Evolutionary conservation across 495 filamentous ascomycete species (phyloP).

Genomic region (Terfezia claveryi): DNA sequence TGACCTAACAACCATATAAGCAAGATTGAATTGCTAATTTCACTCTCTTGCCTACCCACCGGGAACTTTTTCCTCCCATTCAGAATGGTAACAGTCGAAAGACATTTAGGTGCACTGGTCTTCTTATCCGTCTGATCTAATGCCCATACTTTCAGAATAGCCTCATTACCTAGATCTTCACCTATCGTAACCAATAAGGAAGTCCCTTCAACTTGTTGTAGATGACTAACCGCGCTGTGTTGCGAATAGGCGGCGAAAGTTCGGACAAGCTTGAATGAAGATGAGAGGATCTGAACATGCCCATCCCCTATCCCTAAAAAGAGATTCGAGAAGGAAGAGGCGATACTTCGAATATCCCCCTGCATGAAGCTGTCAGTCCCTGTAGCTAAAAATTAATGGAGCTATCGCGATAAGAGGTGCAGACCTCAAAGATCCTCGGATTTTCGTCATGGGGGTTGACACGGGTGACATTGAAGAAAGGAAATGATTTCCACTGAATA

Average conservation of each 20-base stretch:
- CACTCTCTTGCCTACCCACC: conserved; percentile 24
- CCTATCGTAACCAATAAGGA: conserved; percentile 68
- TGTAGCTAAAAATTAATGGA: conserved; percentile 29
- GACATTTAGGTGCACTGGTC: conserved; percentile 64
- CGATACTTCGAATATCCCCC: conserved; percentile 44
- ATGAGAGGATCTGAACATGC: conserved; percentile 62
- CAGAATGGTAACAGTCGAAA: conserved; percentile 62
- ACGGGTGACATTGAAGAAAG: conserved; percentile 88
- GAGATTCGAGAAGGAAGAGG: conserved; percentile 72
- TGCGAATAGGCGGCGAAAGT: conserved; percentile 68
- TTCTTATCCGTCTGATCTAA: conserved; percentile 89
- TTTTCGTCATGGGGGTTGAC: conserved; percentile 43
- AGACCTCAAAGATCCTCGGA: conserved; percentile 37
- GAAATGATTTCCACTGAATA: conserved; percentile 90
- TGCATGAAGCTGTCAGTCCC: conserved; percentile 12
- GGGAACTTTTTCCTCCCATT: conserved; percentile 89
- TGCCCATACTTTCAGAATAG: conserved; percentile 84
- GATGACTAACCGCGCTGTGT: conserved; percentile 47
- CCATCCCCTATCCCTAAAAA: conserved; percentile 76
- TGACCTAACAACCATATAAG: background rate
- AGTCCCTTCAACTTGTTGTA: conserved; percentile 81
- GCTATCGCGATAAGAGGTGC: conserved; percentile 26
- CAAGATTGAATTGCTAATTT: conserved; percentile 3
- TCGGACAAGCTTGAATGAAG: conserved; percentile 64
- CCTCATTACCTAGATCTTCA: conserved; percentile 70